These are phyloP conservation scores for Kazachstania taianensis DNA, from an alignment of 805 yeast species.

Conservation along the genomic window DNA sequence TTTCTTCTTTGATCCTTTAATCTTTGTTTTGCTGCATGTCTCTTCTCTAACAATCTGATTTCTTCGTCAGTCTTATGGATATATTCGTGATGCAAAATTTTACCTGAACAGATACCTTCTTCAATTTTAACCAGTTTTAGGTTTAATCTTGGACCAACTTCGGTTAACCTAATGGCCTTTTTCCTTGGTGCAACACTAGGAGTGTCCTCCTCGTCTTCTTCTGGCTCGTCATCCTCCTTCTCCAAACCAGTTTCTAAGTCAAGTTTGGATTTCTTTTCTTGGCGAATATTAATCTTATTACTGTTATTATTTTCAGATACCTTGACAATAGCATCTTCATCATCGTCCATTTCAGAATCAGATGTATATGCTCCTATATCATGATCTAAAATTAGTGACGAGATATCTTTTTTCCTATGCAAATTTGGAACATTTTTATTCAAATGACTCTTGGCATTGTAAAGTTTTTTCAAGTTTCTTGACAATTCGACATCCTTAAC, in stretches of 20 bases:
- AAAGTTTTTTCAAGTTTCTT: slow-evolving; percentile 59
- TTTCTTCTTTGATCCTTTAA: slow-evolving; percentile 63
- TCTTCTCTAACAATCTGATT: slow-evolving; percentile 48
- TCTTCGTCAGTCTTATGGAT: slow-evolving; percentile 57
- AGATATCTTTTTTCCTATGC: slow-evolving; percentile 56
- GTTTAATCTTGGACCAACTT: slow-evolving; percentile 83
- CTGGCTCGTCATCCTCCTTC: slow-evolving; percentile 14
- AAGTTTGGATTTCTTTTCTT: slow-evolving; percentile 14
- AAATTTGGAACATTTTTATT: slow-evolving; percentile 64
- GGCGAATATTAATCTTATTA: slow-evolving; percentile 13
- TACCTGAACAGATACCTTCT: slow-evolving; percentile 84
- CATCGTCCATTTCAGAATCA: slow-evolving; percentile 92
- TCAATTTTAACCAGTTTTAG: slow-evolving; percentile 75
- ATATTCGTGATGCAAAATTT: slow-evolving; percentile 72
- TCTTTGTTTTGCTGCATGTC: slow-evolving; percentile 51
- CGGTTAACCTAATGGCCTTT: slow-evolving; percentile 85
- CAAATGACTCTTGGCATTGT: slow-evolving; percentile 48
- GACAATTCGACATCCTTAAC: slow-evolving; percentile 77
- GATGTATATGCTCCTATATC: slow-evolving; percentile 70
- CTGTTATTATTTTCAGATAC: slow-evolving; percentile 30
- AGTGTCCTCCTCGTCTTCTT: slow-evolving; percentile 12
- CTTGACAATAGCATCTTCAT: slow-evolving; percentile 76
- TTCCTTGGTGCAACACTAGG: slow-evolving; percentile 33
- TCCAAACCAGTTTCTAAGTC: slow-evolving; percentile 15
- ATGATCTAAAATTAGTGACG: slow-evolving; percentile 76